Percentiles rank a stretch among this genome's conserved stretches.
Conservation (phyloP, 2,329 filamentous ascomycete genomes). For the Ophiostoma triangulosporum region DNA sequence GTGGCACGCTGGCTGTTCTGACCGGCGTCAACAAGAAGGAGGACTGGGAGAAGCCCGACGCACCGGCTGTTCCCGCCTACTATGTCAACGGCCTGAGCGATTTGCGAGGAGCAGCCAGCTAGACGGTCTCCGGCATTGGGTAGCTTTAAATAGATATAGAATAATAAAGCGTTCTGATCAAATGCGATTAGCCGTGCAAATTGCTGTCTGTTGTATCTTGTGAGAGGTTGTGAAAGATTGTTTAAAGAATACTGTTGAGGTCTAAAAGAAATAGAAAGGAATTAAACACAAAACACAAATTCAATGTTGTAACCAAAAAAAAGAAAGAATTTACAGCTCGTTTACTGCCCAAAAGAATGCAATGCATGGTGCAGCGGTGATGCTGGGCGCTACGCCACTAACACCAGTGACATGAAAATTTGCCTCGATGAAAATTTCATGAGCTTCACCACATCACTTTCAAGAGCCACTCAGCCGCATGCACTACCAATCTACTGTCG, state of each 20-base stretch:
- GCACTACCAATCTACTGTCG: not conserved
- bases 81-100: constrained; percentile 81
- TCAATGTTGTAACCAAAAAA: no score
- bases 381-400: not conserved
- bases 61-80: constrained; percentile 58
- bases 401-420: not conserved
- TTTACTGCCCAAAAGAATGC: no score
- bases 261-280: no score
- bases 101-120: constrained; percentile 27
- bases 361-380: no score
- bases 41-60: constrained; percentile 60
- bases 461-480: not conserved
- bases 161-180: no score
- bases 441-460: not conserved
- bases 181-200: no score
- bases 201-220: no score
- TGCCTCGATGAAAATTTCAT: not conserved
- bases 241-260: no score
- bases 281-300: no score
- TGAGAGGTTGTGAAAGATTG: no score
- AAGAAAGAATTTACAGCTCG: no score
- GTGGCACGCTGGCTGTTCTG: constrained; percentile 80
- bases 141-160: not conserved
- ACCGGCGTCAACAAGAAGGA: constrained; percentile 81
- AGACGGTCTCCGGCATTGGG: no score